Conservation (phyloP, 306 rosid genomes). For the Senna siamea region DNA sequence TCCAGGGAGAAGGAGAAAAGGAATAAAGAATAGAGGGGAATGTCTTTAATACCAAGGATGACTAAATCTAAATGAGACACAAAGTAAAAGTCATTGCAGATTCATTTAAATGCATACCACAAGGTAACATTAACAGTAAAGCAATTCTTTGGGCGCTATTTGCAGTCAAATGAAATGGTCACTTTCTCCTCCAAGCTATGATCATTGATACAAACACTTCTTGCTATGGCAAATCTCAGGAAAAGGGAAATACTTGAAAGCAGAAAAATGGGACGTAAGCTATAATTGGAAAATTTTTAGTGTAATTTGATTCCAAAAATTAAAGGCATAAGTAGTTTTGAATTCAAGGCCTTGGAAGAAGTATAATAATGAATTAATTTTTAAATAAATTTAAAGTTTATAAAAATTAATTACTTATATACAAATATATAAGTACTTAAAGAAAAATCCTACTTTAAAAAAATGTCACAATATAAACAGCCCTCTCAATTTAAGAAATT, state of each 20-base stretch:
- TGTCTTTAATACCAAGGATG: conserved; percentile 34
- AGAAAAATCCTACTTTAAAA: too few species aligned
- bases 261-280: not conserved
- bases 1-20: conserved; percentile 35
- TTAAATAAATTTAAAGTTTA: not conserved
- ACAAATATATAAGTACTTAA: too few species aligned
- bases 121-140: not conserved
- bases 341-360: too few species aligned
- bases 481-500: too few species aligned
- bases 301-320: not conserved
- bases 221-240: conserved; percentile 2
- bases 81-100: conserved; percentile 37
- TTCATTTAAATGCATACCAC: conserved; percentile 29
- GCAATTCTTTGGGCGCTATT: conserved; percentile 18
- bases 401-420: too few species aligned
- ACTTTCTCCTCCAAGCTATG: conserved; percentile 10
- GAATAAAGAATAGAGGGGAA: conserved; percentile 39
- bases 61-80: conserved; percentile 32
- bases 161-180: conserved; percentile 32
- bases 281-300: conserved; percentile 18
- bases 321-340: not conserved
- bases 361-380: too few species aligned
- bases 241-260: not conserved
- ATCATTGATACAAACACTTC: not conserved
- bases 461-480: too few species aligned